Percentiles rank a stretch among this genome's conserved stretches.
phyloP scores from a whole-genome alignment of 257 asterid genomes.

The Gardenia jasminoides region DNA sequence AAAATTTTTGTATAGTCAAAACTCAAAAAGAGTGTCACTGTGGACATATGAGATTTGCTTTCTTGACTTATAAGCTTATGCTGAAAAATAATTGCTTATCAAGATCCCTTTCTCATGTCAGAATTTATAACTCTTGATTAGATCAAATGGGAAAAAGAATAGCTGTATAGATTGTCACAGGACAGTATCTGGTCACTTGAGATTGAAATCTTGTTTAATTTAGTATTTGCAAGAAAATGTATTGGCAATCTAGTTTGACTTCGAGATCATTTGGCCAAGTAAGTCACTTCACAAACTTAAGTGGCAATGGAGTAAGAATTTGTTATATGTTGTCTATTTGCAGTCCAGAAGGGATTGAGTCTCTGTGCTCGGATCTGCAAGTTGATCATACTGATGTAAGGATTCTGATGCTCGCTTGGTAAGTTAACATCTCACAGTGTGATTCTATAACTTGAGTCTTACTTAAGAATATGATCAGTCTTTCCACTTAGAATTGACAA shows the following conservation, averaged over 20 bases:
- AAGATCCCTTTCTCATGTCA: neutral
- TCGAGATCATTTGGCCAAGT: neutral
- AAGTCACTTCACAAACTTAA: neutral
- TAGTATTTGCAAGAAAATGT: neutral
- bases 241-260: neutral
- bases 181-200: no score
- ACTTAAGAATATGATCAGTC: neutral
- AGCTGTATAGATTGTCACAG: neutral
- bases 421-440: constrained; percentile 25
- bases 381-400: constrained; percentile 78
- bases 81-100: neutral
- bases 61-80: neutral
- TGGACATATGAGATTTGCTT: neutral
- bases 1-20: neutral
- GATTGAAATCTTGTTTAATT: neutral
- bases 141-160: neutral
- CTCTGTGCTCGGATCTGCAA: constrained; percentile 76
- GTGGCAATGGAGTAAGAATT: neutral
- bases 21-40: neutral
- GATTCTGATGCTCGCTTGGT: constrained; percentile 92
- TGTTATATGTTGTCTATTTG: constrained; percentile 6
- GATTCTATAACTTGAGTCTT: constrained; percentile 12
- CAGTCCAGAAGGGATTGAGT: constrained; percentile 93
- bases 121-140: neutral
- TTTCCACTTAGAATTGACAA: constrained; percentile 21